Evolutionary conservation across 176 grass and related monocot genomes (phyloP), one percentile per base, ranked within the genome.

Genomic region (Triticum timopheevii): DNA sequence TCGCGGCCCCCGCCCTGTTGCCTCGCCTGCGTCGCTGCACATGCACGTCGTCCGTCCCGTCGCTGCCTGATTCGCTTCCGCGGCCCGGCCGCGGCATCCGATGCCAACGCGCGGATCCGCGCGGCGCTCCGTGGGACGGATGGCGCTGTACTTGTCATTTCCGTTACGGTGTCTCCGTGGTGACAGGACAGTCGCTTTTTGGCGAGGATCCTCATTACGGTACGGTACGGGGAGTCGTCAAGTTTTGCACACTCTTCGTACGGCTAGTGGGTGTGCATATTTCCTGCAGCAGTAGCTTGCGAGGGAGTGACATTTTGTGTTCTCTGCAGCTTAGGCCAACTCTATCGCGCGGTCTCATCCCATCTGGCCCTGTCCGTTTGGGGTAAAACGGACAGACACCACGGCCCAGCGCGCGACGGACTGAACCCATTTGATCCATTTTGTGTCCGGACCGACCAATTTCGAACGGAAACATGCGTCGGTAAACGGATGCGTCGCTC

Each of bases 291-390:
- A 19, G 16, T 5, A 54, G 19, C 54, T 20, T 52, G 49, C 47
- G 47, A 50, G 47, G 47, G 47, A 50, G 49, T 17, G 13, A 15
- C 15, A 5, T 52, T 19, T 54, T 54, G 50, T 19, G 50, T 54
- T 54, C 5, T 54, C 50, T 39, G 28, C 28, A 30, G 28, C 28
- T 30, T 30, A 30, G 28, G 28, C 33, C 33, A 34, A 34, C 33
- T 34, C 4, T 4, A 34, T 0, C 33, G 33, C 3, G 3, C 33
- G 3, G 5, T 0, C 3, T 2, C 33, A 33, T 34, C 0, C 3
- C 4, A 5, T 34, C 4, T 2, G 3, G 33, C 3, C 33, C 33
- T 5, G 33, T 34, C 4, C 33, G 33, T 34, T 34, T 34, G 33
- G 4, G 0, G 4, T 34, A 34, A 34, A 34, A 34, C 4, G 0